These are phyloP conservation scores for Spirogloea muscicola DNA, from an alignment of 139 green algal genomes.

Conservation along the genomic window DNA sequence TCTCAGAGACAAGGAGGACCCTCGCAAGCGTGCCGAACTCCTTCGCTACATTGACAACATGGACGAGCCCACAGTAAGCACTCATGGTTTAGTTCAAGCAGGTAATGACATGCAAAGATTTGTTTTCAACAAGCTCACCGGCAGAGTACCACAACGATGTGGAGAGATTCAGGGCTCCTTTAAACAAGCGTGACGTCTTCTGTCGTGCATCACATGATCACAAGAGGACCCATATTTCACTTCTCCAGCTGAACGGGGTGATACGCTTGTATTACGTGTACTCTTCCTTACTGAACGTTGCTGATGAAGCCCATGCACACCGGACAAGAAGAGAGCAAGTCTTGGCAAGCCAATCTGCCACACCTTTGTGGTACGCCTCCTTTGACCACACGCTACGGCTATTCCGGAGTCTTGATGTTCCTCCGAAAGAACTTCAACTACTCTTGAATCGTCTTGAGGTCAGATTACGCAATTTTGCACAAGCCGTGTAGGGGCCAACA, in stretches of 20 bases:
- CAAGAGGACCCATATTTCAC: no score
- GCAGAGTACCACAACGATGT: no score
- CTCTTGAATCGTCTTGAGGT: slow-evolving; percentile 7
- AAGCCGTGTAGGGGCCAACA: no score
- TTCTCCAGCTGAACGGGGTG: slow-evolving; percentile 26
- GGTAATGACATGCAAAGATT: no score
- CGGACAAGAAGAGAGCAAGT: slow-evolving; percentile 3
- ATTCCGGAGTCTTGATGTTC: slow-evolving; percentile 16
- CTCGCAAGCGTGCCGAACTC: slow-evolving; percentile 7
- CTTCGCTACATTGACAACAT: slow-evolving; percentile 36
- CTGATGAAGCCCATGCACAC: slow-evolving; percentile 32
- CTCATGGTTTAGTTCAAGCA: no score
- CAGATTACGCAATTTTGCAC: no score
- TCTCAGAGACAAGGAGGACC: slow-evolving; percentile 23
- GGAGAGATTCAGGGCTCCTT: no score
- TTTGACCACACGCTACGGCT: slow-evolving; percentile 19
- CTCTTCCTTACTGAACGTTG: slow-evolving; percentile 28
- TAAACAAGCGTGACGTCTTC: no score
- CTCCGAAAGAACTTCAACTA: neutral
- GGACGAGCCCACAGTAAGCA: slow-evolving; percentile 7
- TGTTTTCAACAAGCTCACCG: no score
- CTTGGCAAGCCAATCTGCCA: neutral
- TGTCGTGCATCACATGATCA: no score
- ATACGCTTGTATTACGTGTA: slow-evolving; percentile 21
- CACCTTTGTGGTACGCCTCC: slow-evolving; percentile 30